A percentile compares a stretch with the other conserved stretches of the same genome.
Conservation (phyloP, 495 filamentous ascomycete genomes). For the Mycothermus thermophilus region DNA sequence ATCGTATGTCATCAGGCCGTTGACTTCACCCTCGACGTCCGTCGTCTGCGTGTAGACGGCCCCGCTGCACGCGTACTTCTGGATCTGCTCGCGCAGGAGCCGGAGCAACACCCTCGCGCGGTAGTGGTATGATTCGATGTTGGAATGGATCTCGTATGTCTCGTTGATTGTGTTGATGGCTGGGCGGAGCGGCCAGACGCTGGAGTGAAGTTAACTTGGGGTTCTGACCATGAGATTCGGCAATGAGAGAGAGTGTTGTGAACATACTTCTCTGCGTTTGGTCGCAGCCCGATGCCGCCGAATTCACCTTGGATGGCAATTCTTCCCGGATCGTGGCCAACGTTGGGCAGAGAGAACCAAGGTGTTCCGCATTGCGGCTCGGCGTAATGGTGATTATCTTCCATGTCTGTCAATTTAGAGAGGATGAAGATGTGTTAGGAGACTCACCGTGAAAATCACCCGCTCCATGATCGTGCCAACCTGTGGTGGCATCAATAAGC, state of each 20-base stretch:
- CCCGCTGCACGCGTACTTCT: conserved; percentile 42
- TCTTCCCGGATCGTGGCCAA: conserved; percentile 43
- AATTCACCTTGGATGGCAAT: conserved; percentile 59
- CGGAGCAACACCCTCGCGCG: conserved; percentile 37
- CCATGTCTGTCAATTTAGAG: conserved; percentile 4
- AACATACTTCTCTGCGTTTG: conserved; percentile 34
- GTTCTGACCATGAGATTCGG: too few species aligned
- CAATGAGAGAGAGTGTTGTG: too few species aligned
- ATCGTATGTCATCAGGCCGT: conserved; percentile 56
- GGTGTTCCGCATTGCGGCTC: conserved; percentile 57
- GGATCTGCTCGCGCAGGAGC: conserved; percentile 46
- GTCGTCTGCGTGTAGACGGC: conserved; percentile 55
- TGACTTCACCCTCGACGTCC: conserved; percentile 63
- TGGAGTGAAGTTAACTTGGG: conserved; percentile 11
- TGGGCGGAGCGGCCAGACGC: conserved; percentile 42
- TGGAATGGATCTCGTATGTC: conserved; percentile 49
- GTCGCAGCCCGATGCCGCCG: conserved; percentile 49
- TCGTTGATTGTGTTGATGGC: conserved; percentile 45
- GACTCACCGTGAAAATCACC: conserved; percentile 40
- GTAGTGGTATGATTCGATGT: conserved; percentile 50
- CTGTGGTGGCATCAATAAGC: conserved; percentile 44
- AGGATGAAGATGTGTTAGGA: not conserved
- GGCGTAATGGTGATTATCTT: conserved; percentile 59
- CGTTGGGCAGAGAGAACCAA: conserved; percentile 40
- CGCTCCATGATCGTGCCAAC: conserved; percentile 49